Conservation (phyloP, 2,329 filamentous ascomycete species). For the Xylariaceae sp. region DNA sequence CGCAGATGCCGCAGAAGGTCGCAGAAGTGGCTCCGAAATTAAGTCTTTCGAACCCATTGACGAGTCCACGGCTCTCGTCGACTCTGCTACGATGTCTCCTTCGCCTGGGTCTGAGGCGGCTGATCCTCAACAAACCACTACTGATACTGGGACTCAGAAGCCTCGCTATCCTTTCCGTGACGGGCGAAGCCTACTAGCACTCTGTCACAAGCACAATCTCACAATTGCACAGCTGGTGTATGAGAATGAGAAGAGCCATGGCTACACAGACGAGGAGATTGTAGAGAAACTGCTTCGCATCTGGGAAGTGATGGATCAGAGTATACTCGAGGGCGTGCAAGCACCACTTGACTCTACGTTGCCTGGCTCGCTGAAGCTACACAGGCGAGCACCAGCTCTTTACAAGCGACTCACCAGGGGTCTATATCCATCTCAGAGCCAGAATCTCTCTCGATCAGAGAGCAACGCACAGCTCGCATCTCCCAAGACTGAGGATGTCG, state of each 20-base stretch:
- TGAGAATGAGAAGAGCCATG: slow-evolving; percentile 51
- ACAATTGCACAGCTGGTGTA: slow-evolving; percentile 52
- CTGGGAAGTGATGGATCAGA: slow-evolving; percentile 52
- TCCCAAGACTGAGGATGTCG: slow-evolving; percentile 2
- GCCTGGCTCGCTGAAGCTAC: slow-evolving; percentile 47
- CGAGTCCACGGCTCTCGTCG: slow-evolving; percentile 14
- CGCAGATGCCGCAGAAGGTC: slow-evolving; percentile 44
- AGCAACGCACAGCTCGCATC: slow-evolving; percentile 16
- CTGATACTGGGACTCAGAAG: slow-evolving; percentile 26
- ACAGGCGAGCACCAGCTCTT: slow-evolving; percentile 45
- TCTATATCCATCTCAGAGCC: slow-evolving; percentile 40
- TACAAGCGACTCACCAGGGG: slow-evolving; percentile 46
- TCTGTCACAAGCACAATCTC: slow-evolving; percentile 49
- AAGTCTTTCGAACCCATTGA: slow-evolving; percentile 33
- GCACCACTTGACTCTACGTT: slow-evolving; percentile 40
- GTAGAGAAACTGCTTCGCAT: slow-evolving; percentile 46
- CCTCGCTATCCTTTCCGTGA: slow-evolving; percentile 48
- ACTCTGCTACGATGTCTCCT: slow-evolving; percentile 6
- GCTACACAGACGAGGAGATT: slow-evolving; percentile 49
- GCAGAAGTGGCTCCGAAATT: slow-evolving; percentile 43
- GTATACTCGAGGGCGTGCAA: slow-evolving; percentile 49
- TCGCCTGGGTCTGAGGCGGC: slow-evolving; percentile 13
- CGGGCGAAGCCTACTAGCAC: slow-evolving; percentile 42
- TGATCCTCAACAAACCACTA: slow-evolving; percentile 9
- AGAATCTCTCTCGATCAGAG: slow-evolving; percentile 15